A percentile compares a stretch with the other conserved stretches of the same genome.
phyloP scores from a whole-genome alignment of 805 yeast species.

The Schwanniomyces vanrijiae region DNA sequence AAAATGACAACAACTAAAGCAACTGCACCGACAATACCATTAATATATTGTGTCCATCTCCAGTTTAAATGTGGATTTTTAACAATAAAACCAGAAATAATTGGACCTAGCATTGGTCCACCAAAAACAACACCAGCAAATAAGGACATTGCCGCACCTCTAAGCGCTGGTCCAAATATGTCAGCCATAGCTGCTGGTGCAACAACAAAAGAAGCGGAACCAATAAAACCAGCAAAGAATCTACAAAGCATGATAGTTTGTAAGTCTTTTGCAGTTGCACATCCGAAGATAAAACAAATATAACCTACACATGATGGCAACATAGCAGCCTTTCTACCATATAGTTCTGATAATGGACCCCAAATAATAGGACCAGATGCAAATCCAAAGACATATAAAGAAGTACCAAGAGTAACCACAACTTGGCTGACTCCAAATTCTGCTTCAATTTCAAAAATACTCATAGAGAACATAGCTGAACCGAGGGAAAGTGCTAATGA shows the following conservation, averaged over 20 bases:
- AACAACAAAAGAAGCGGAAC: slow-evolving; percentile 79
- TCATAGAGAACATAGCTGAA: slow-evolving; percentile 72
- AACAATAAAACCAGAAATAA: slow-evolving; percentile 37
- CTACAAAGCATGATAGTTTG: slow-evolving; percentile 75
- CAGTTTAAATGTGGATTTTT: slow-evolving; percentile 35
- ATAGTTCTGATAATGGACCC: slow-evolving; percentile 82
- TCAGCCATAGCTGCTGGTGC: slow-evolving; percentile 83
- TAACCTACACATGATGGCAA: slow-evolving; percentile 44
- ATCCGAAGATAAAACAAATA: slow-evolving; percentile 48
- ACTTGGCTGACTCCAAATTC: slow-evolving; percentile 58
- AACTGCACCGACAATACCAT: slow-evolving; percentile 31
- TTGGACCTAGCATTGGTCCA: slow-evolving; percentile 78
- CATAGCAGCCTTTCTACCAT: slow-evolving; percentile 66
- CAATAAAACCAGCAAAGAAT: slow-evolving; percentile 72
- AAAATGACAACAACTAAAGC: slow-evolving; percentile 29
- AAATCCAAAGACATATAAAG: slow-evolving; percentile 81
- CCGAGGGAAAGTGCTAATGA: slow-evolving; percentile 33
- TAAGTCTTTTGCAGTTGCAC: slow-evolving; percentile 69
- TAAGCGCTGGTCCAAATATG: slow-evolving; percentile 55
- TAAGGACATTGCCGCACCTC: slow-evolving; percentile 73
- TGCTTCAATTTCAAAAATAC: slow-evolving; percentile 43
- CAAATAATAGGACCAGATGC: slow-evolving; percentile 85
- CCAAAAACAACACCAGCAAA: slow-evolving; percentile 66
- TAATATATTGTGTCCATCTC: slow-evolving; percentile 53
- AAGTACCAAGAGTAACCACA: slow-evolving; percentile 66